Evolutionary conservation across 106 monocot species (phyloP), one percentile per base, ranked within the genome.

Genomic region (Dioscorea alata): DNA sequence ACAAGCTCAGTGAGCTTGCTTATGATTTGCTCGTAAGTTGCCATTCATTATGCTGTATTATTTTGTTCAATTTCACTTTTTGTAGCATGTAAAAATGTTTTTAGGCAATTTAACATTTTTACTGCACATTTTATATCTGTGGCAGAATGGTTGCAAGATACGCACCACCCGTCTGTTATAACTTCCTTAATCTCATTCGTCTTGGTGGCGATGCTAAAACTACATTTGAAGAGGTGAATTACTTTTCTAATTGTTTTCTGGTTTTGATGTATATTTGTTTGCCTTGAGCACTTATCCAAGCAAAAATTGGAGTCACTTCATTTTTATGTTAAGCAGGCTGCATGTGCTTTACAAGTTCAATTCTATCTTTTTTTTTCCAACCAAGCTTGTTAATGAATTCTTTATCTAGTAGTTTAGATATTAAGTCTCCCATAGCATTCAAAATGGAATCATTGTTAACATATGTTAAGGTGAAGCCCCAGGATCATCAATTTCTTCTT

Each of bases 21-120:
- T 24, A 92, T 92, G 89, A 97, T 97, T 69, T 92, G 89, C 78
- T 97, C 96, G 96, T 97, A 97, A 89, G 89, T 89, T 68, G 42
- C 6, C 10, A 42, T 8, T 42, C 50, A 54, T 31, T 24, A 23
- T 63, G n/a, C 48, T 21, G 2, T 1, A 59, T 24, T 63, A 49
- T 48, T 4, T 56, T 54, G 14, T 53, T 67, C 48, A 18, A 1
- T 54, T 32, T 62, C 22, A 59, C 31, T 49, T 28, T 54, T 54
- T 16, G 54, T 42, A 42, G 42, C 9, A 42, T 42, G 42, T 42
- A 42, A 14, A 13, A 15, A 20, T 59, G 59, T 12, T 59, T n/a
- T 12, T 59, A 54, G 13, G 15, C 2, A 59, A 4, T 10, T 49
- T 50, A 49, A 24, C 24, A n/a, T 64, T 42, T n/a, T 48, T 1